These are phyloP conservation scores for Aspergillus clavatus DNA, from an alignment of 2,329 filamentous ascomycete genomes.

Conservation along the genomic window DNA sequence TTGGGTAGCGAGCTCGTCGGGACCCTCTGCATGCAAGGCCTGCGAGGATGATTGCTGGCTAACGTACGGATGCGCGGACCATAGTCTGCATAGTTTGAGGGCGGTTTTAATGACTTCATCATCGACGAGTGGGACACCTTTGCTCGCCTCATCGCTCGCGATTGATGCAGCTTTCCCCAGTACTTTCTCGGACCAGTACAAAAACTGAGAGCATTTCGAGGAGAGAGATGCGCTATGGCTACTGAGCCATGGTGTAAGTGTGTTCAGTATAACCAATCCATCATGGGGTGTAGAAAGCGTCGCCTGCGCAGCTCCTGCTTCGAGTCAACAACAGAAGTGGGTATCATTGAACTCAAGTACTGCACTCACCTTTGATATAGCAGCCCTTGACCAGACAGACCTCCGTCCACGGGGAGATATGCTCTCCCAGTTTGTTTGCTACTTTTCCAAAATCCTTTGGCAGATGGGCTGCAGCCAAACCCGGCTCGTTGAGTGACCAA, in stretches of 20 bases:
- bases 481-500: constrained; percentile 69
- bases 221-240: constrained; percentile 33
- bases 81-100: constrained; percentile 46
- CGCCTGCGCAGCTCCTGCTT: constrained; percentile 44
- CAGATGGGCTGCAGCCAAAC: constrained; percentile 55
- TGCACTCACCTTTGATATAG: constrained; percentile 66
- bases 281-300: constrained; percentile 44
- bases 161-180: constrained; percentile 71
- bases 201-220: constrained; percentile 59
- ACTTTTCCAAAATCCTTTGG: constrained; percentile 59
- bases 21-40: constrained; percentile 16
- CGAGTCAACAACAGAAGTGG: constrained; percentile 10
- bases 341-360: constrained; percentile 2
- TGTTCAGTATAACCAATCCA: constrained; percentile 62
- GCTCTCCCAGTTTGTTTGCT: constrained; percentile 48
- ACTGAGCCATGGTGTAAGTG: constrained; percentile 59
- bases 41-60: constrained; percentile 24
- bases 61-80: constrained; percentile 37
- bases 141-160: constrained; percentile 50
- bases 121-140: constrained; percentile 16
- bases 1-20: constrained; percentile 22
- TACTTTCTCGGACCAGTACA: constrained; percentile 73
- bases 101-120: constrained; percentile 34
- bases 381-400: constrained; percentile 75
- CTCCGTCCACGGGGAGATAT: constrained; percentile 68